Percentiles rank a stretch among this genome's conserved stretches.
Conservation (phyloP, 495 filamentous ascomycete genomes). For the Aspergillus wentii region DNA sequence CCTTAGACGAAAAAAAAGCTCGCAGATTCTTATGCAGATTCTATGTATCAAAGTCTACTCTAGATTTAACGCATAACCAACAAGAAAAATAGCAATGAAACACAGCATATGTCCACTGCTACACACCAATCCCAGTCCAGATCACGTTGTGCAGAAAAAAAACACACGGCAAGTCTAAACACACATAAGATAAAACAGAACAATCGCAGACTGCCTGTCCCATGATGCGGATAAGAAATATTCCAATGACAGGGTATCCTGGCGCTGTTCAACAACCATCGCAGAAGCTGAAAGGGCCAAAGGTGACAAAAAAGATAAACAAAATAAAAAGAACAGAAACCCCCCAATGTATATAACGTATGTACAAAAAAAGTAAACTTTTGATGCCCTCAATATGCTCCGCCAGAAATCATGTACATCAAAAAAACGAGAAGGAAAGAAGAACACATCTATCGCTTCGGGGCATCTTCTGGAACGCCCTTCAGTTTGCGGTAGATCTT, state of each 20-base stretch:
- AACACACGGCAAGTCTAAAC: too few species aligned
- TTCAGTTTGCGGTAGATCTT: conserved; percentile 47
- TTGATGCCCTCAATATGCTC: conserved; percentile 12
- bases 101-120: too few species aligned
- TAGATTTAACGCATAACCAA: not conserved
- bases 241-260: conserved; percentile 5
- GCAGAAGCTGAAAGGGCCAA: conserved; percentile 1
- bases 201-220: not conserved
- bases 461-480: conserved; percentile 21
- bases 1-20: not conserved
- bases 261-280: conserved; percentile 5
- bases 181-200: not conserved
- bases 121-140: too few species aligned
- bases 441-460: conserved; percentile 12
- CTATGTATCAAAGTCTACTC: too few species aligned
- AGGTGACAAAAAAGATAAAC: conserved; percentile 1
- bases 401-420: conserved; percentile 12
- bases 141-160: too few species aligned
- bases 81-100: not conserved
- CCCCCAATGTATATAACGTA: conserved; percentile 3
- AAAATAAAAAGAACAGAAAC: conserved; percentile 3
- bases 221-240: not conserved
- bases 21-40: too few species aligned
- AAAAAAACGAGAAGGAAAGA: conserved; percentile 14
- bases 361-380: conserved; percentile 15